Conservation (phyloP, 2,329 filamentous ascomycete genomes). For the Hysterium pulicare region DNA sequence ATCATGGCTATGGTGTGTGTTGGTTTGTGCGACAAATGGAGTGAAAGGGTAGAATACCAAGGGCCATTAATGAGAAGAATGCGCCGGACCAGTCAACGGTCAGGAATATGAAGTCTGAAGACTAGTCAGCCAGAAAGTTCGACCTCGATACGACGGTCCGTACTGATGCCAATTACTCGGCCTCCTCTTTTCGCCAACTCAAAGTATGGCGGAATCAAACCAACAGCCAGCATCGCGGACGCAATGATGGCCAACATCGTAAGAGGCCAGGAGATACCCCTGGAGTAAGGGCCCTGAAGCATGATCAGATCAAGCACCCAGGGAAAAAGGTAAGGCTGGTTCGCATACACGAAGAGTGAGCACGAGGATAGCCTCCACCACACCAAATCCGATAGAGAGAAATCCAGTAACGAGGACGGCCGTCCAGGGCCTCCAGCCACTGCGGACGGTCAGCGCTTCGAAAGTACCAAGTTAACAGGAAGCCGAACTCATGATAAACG, state of each 20-base stretch:
- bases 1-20: background rate
- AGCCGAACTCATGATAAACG: conserved; percentile 47
- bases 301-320: conserved; percentile 1
- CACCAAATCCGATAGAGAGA: conserved; percentile 47
- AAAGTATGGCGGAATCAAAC: conserved; percentile 59
- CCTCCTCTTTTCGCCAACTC: conserved; percentile 62
- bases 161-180: conserved; percentile 60
- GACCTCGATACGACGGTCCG: conserved; percentile 11
- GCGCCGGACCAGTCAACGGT: conserved; percentile 59
- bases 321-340: background rate
- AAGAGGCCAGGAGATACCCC: conserved; percentile 54
- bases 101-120: conserved; percentile 54
- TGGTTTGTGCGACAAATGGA: background rate
- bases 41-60: conserved; percentile 40
- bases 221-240: conserved; percentile 54
- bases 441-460: conserved; percentile 5
- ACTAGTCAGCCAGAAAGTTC: conserved; percentile 1
- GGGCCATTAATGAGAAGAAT: conserved; percentile 61
- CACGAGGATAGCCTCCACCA: conserved; percentile 55
- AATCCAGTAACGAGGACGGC: conserved; percentile 41
- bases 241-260: conserved; percentile 57
- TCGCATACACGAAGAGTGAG: conserved; percentile 52
- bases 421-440: conserved; percentile 47
- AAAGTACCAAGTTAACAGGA: background rate
- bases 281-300: conserved; percentile 51